Evolutionary conservation across 176 grass and related monocot species (phyloP).

Genomic region (Oryza punctata): DNA sequence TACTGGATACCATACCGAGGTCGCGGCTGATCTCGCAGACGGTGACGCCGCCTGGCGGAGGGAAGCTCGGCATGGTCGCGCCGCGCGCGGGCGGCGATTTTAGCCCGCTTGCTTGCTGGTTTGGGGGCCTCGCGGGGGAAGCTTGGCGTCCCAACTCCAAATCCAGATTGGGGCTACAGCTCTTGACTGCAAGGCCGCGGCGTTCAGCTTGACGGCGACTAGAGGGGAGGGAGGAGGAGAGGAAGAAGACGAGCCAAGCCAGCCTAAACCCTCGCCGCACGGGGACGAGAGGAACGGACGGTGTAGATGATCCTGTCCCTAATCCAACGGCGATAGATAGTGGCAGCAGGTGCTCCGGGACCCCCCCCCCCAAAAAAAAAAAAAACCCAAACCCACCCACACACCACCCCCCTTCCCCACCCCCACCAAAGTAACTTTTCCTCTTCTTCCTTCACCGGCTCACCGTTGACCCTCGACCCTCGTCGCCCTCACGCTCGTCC

Average conservation of each 20-base stretch:
- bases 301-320: neutral
- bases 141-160: too few species aligned
- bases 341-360: too few species aligned
- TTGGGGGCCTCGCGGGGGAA: neutral
- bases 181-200: neutral
- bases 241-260: too few species aligned
- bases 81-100: neutral
- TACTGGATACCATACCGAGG: slow-evolving; percentile 40
- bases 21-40: slow-evolving; percentile 96
- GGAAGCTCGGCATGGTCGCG: slow-evolving; percentile 72
- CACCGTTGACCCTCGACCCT: too few species aligned
- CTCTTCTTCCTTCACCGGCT: too few species aligned
- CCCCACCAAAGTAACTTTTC: too few species aligned
- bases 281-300: neutral
- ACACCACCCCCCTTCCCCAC: too few species aligned
- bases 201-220: neutral
- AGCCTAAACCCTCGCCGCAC: slow-evolving; percentile 14
- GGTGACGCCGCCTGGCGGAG: slow-evolving; percentile 75
- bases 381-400: too few species aligned
- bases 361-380: too few species aligned
- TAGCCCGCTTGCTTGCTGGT: neutral
- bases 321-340: neutral
- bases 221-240: neutral
- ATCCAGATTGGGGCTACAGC: neutral
- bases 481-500: too few species aligned